Conservation (phyloP, 768 basidiomycete genomes). For the Mycena chlorophos region DNA sequence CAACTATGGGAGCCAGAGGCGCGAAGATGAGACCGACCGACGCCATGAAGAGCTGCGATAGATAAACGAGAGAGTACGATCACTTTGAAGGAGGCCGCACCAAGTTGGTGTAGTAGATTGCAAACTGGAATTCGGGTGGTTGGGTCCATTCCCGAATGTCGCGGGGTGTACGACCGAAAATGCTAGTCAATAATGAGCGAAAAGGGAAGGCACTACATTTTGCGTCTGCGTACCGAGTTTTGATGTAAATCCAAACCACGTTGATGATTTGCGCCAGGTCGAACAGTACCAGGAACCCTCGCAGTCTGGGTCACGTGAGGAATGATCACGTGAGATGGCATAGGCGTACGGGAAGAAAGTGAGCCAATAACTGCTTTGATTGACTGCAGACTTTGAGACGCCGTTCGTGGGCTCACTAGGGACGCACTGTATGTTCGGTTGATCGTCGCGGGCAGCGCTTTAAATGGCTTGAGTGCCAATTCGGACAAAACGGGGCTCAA, state of each 20-base stretch:
- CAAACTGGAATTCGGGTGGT: slow-evolving; percentile 86
- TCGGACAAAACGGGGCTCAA: background rate
- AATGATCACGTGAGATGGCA: background rate
- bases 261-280: slow-evolving; percentile 96
- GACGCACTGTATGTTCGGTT: slow-evolving; percentile 70
- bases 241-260: slow-evolving; percentile 80
- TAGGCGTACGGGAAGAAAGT: slow-evolving; percentile 87
- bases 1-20: slow-evolving; percentile 89
- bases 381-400: slow-evolving; percentile 36
- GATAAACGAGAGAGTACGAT: background rate
- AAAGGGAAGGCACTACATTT: background rate
- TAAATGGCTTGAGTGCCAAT: background rate
- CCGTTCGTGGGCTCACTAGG: background rate
- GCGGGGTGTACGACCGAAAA: slow-evolving; percentile 83
- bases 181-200: slow-evolving; percentile 40
- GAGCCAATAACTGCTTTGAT: slow-evolving; percentile 89
- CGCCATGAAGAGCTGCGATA: slow-evolving; percentile 75
- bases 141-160: slow-evolving; percentile 90
- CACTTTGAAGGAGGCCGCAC: slow-evolving; percentile 39
- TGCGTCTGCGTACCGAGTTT: slow-evolving; percentile 73
- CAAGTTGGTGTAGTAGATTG: slow-evolving; percentile 73
- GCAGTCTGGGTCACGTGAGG: slow-evolving; percentile 51
- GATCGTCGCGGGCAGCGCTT: slow-evolving; percentile 70
- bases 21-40: slow-evolving; percentile 94
- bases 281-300: slow-evolving; percentile 92